Evolutionary conservation across 2,329 filamentous ascomycete species (phyloP), one percentile per base, ranked within the genome.

Genomic region (Colletotrichum orchidophilum): DNA sequence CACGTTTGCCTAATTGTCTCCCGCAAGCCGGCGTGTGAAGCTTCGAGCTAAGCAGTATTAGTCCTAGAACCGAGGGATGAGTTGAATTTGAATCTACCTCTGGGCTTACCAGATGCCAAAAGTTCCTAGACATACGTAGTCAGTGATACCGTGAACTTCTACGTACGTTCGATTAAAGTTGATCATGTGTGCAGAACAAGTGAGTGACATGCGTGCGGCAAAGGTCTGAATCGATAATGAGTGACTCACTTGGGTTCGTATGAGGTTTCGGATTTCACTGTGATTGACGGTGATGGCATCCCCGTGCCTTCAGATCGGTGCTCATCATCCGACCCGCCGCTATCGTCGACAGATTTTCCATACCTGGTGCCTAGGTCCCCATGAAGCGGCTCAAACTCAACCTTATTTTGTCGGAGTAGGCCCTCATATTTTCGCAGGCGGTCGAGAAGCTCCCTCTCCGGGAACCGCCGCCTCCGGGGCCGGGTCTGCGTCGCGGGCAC

Each of bases 371-470:
- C 39, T n/a, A 46, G 39, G 18, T 74, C 69, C 8, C 72, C 74
- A 39, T 81, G 81, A 0, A 85, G 75, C 0, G 83, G 79, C 29
- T 91, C 85, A 73, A 92, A 92, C 0, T 78, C 72, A 66, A 92
- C 83, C 39, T 87, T 83, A 69, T 91, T 84, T 71, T 87, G 78
- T 13, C 82, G 83, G 7, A 92, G 84, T 31, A 92, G 77, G 13
- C 79, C 77, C 76, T 92, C 90, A 72, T 91, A 92, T 0, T 82
- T 78, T 13, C 83, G 84, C 11, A 92, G 76, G 1, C 87, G 87
- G 1, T 88, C 86, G 31, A 92, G 77, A 21, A 92, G 79, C 21
- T 88, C 87, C 68, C 85, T 83, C 78, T 93, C 90, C 0, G 87
- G 83, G 64, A 90, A 89, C 5, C 86, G 71, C 5, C 81, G 78